These are phyloP conservation scores for Medicago truncatula DNA, from an alignment of 306 rosid genomes.

Conservation along the genomic window DNA sequence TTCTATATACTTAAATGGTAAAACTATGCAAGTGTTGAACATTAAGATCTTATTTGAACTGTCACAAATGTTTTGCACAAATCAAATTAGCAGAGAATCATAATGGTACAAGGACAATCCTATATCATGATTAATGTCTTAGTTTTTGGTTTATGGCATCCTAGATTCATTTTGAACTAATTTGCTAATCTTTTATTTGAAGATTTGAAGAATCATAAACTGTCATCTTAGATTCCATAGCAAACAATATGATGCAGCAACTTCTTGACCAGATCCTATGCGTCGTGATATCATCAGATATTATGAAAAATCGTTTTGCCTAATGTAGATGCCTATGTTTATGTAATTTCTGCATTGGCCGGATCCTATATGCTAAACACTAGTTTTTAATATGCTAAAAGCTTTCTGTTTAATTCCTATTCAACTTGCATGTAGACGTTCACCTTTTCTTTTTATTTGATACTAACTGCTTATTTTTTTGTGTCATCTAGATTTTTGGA, in stretches of 20 bases:
- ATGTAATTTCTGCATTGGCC: slow-evolving; percentile 7
- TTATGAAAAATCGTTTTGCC: neutral
- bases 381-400: neutral
- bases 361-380: neutral
- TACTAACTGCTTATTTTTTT: too few relatives aligned
- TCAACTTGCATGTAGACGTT: too few relatives aligned
- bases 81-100: slow-evolving; percentile 1
- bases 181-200: neutral
- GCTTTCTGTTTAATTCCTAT: too few relatives aligned
- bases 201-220: too few relatives aligned
- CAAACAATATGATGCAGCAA: neutral
- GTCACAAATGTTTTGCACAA: neutral
- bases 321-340: slow-evolving; percentile 18
- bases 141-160: too few relatives aligned
- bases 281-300: neutral
- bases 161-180: too few relatives aligned
- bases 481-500: too few relatives aligned
- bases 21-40: slow-evolving; percentile 8
- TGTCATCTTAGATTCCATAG: too few relatives aligned
- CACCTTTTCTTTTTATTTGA: too few relatives aligned
- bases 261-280: neutral
- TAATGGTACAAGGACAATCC: slow-evolving; percentile 12
- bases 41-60: slow-evolving; percentile 12
- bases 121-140: neutral
- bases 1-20: neutral